These are phyloP conservation scores for Globisporangium viniferum DNA, from an alignment of 352 stramenopile genomes.

Conservation along the genomic window DNA sequence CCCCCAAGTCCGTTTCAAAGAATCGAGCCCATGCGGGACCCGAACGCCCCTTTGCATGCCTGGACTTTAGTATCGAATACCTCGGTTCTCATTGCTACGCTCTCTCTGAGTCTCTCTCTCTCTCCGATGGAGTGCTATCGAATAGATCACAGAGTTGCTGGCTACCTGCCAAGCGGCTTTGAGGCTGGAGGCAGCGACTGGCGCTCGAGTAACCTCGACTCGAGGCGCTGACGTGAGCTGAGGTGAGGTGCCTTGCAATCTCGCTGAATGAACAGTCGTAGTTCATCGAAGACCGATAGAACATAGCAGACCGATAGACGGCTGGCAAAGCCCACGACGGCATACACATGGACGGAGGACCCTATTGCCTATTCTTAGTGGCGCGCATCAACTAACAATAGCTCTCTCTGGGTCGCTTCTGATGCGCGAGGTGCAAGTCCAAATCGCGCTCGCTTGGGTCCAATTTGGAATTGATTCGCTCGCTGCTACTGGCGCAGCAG, in stretches of 20 bases:
- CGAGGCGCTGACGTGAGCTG: not conserved
- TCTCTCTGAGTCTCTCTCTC: too few species aligned
- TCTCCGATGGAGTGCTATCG: not conserved
- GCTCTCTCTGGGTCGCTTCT: not conserved
- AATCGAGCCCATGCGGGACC: too few species aligned
- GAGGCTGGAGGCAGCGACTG: not conserved
- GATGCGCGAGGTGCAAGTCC: not conserved
- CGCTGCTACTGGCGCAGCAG: too few species aligned
- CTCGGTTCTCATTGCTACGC: too few species aligned
- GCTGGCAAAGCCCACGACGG: not conserved
- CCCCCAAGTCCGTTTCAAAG: too few species aligned
- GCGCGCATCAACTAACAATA: not conserved
- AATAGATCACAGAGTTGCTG: not conserved
- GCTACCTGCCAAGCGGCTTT: not conserved
- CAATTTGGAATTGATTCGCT: not conserved
- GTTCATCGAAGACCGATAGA: not conserved
- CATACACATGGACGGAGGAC: not conserved
- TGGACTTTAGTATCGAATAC: too few species aligned
- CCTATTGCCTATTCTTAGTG: not conserved
- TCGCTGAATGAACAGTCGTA: not conserved
- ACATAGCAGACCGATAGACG: not conserved
- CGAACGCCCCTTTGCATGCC: too few species aligned
- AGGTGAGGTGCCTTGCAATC: not conserved
- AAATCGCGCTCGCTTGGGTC: not conserved
- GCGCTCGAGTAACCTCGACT: not conserved